These are phyloP conservation scores for Trichocladium uniseriatum DNA, from an alignment of 495 filamentous ascomycete genomes.

Conservation along the genomic window DNA sequence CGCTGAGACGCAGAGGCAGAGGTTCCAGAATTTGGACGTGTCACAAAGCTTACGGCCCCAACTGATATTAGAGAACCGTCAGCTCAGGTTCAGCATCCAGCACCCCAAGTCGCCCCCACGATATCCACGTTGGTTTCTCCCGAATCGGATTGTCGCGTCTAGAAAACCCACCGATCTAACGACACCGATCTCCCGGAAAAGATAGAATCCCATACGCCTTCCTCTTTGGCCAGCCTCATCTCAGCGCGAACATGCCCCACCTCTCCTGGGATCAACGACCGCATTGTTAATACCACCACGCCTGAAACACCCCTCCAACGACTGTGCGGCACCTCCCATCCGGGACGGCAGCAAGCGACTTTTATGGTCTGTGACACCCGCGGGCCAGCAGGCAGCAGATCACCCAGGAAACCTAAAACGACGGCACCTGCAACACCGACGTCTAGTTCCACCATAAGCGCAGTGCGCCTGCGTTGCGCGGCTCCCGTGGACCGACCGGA, in stretches of 20 bases:
- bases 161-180: background rate
- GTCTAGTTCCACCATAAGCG: conserved; percentile 8
- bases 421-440: conserved; percentile 2
- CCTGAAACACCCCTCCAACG: conserved; percentile 27
- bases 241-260: conserved; percentile 20
- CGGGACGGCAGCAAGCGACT: conserved; percentile 11
- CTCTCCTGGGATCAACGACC: conserved; percentile 11
- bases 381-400: conserved; percentile 21
- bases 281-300: conserved; percentile 32
- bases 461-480: conserved; percentile 5
- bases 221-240: background rate
- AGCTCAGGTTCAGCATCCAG: no score
- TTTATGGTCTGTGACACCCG: conserved; percentile 14
- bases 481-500: background rate
- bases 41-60: no score
- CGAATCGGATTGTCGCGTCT: no score
- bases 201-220: background rate
- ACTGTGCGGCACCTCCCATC: conserved; percentile 11
- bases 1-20: no score
- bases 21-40: no score
- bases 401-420: conserved; percentile 16
- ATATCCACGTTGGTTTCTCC: background rate
- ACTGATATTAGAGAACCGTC: no score
- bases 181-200: background rate
- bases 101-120: no score